Evolutionary conservation across 2,329 filamentous ascomycete genomes (phyloP), one percentile per base, ranked within the genome.

Genomic region (Fusarium continuum): DNA sequence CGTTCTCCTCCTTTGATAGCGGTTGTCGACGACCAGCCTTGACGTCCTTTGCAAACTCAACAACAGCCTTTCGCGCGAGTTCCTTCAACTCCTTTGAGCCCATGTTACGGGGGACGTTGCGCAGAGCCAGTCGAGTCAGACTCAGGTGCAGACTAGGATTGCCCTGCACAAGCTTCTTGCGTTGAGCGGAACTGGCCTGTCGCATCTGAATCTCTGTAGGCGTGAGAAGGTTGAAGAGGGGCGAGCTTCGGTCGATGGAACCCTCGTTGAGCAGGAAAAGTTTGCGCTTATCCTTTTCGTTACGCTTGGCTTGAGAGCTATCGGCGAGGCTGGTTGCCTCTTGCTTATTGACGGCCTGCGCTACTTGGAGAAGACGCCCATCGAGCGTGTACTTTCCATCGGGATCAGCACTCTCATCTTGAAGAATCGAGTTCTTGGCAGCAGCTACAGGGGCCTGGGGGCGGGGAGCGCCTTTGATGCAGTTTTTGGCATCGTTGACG

Each of bases 41-140:
- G 65, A 94, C 92, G 70, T 99, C 95, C 60, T 84, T 90, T 34
- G 95, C 93, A 72, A 99, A 99, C 1, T 92, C 93, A 43, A 98
- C 95, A 11, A 97, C 87, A n/a, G 92, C 95, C 75, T 95, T 87
- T 65, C 95, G 88, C 10, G 95, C 95, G 39, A 99, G 85, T 35
- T 91, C 89, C 76, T 99, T 99, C 45, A 99, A 83, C 49, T 92
- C 91, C 76, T 96, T 98, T 20, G 91, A 91, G 20, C 85, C 89
- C 64, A 97, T 83, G 72, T 89, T 88, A 62, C 91, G 88, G 4
- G 95, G 95, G 6, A 99, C 84, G 74, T 99, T 99, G 68, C 95
- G 91, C 52, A 99, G 81, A 2, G 94, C 94, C 26, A 99, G 86
- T 70, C 95, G 91, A 8, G 93, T 97, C 46, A 99, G 82, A 75